phyloP scores from a whole-genome alignment of 208 protist genomes.

The Trypanosoma theileri region DNA sequence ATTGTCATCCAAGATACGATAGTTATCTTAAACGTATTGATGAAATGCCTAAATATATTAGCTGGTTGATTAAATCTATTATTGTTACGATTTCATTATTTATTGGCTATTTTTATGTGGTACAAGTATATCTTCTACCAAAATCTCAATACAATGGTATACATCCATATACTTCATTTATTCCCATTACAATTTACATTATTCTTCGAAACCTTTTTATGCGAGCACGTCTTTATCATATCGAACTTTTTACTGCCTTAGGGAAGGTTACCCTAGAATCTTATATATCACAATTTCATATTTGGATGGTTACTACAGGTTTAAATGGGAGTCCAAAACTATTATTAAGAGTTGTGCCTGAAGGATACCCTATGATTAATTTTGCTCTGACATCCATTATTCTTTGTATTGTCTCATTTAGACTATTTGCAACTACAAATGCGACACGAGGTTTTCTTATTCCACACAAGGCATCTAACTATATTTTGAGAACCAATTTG shows the following conservation, averaged over 20 bases:
- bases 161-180: constrained; percentile 74
- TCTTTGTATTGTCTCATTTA: constrained; percentile 34
- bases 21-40: constrained; percentile 35
- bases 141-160: constrained; percentile 66
- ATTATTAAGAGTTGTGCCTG: constrained; percentile 35
- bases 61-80: constrained; percentile 26
- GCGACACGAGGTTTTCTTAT: constrained; percentile 27
- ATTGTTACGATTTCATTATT: constrained; percentile 17
- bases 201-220: constrained; percentile 68
- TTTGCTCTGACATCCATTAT: constrained; percentile 37
- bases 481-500: constrained; percentile 25
- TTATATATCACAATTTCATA: constrained; percentile 80
- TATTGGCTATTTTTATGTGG: constrained; percentile 33
- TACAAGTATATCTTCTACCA: constrained; percentile 20
- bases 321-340: constrained; percentile 39
- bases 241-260: constrained; percentile 47
- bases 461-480: constrained; percentile 21
- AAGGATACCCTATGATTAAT: constrained; percentile 32
- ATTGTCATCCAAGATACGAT: constrained; percentile 33
- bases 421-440: constrained; percentile 23
- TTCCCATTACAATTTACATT: constrained; percentile 64
- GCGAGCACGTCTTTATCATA: constrained; percentile 37
- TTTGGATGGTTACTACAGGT: constrained; percentile 54
- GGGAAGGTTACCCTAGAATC: constrained; percentile 87
- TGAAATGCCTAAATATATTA: constrained; percentile 13